Conservation (phyloP, 2,329 filamentous ascomycete genomes). For the Ascochyta lentis region DNA sequence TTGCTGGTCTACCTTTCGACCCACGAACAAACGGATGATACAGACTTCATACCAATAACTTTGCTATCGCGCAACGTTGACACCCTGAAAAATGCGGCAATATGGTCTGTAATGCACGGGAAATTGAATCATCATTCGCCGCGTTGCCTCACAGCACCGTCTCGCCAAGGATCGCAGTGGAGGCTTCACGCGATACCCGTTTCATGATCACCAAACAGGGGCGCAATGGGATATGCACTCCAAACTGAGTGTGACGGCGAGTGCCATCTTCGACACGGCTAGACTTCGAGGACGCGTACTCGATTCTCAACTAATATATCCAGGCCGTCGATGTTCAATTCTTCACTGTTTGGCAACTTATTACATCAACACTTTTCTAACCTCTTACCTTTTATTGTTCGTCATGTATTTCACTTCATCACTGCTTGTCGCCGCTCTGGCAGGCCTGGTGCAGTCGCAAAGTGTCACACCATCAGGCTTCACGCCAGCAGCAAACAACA, state of each 20-base stretch:
- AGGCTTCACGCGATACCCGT: slow-evolving; percentile 36
- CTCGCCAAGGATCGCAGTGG: slow-evolving; percentile 28
- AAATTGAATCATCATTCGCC: neutral
- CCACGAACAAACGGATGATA: too few relatives aligned
- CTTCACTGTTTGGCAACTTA: neutral
- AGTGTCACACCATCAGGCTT: slow-evolving; percentile 38
- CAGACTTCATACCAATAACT: neutral
- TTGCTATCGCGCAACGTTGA: too few relatives aligned
- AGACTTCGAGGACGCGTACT: slow-evolving; percentile 33
- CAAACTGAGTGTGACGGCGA: slow-evolving; percentile 28
- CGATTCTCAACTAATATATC: slow-evolving; percentile 24
- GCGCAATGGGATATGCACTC: slow-evolving; percentile 16
- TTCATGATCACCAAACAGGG: slow-evolving; percentile 33
- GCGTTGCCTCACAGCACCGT: neutral
- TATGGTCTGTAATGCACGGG: neutral
- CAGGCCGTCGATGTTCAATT: slow-evolving; percentile 10
- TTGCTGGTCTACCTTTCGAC: too few relatives aligned
- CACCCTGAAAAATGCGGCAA: neutral
- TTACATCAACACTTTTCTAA: neutral
- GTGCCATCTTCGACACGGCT: slow-evolving; percentile 24
- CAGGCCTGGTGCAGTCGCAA: slow-evolving; percentile 40
- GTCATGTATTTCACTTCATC: slow-evolving; percentile 37
- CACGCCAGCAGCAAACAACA: slow-evolving; percentile 33
- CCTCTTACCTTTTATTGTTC: neutral
- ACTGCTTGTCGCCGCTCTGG: slow-evolving; percentile 31